Evolutionary conservation across 2,329 filamentous ascomycete species (phyloP).

Genomic region (Diaporthe australafricana): DNA sequence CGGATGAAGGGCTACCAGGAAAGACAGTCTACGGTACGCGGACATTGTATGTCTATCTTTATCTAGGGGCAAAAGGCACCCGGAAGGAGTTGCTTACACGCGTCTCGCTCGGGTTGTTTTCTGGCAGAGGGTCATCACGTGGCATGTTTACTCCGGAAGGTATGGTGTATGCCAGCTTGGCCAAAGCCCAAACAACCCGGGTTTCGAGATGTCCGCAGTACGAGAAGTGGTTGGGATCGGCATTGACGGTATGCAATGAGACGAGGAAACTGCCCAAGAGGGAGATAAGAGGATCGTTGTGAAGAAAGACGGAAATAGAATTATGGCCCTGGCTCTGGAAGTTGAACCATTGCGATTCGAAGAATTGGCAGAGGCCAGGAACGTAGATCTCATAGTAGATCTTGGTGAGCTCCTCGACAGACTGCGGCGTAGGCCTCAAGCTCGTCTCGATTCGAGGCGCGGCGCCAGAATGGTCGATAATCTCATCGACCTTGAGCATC

Average conservation of each 20-base stretch:
- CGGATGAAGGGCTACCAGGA: no score
- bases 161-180: conserved; percentile 59
- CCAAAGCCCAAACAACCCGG: conserved; percentile 70
- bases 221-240: conserved; percentile 63
- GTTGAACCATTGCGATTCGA: conserved; percentile 88
- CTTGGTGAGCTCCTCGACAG: conserved; percentile 73
- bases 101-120: conserved; percentile 72
- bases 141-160: conserved; percentile 50
- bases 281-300: conserved; percentile 69
- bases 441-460: conserved; percentile 67
- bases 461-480: conserved; percentile 70
- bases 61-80: not conserved
- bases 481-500: conserved; percentile 79
- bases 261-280: conserved; percentile 75
- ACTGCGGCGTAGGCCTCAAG: conserved; percentile 61
- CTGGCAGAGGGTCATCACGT: conserved; percentile 55
- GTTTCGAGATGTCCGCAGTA: conserved; percentile 67
- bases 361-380: conserved; percentile 77
- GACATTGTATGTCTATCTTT: not conserved
- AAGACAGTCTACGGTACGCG: no score
- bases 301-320: conserved; percentile 58
- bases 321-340: conserved; percentile 56
- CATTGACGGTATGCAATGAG: conserved; percentile 61
- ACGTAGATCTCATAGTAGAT: conserved; percentile 82
- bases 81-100: conserved; percentile 46